phyloP scores from a whole-genome alignment of 371 early-diverging fungal species.

The Parasitella parasitica region DNA sequence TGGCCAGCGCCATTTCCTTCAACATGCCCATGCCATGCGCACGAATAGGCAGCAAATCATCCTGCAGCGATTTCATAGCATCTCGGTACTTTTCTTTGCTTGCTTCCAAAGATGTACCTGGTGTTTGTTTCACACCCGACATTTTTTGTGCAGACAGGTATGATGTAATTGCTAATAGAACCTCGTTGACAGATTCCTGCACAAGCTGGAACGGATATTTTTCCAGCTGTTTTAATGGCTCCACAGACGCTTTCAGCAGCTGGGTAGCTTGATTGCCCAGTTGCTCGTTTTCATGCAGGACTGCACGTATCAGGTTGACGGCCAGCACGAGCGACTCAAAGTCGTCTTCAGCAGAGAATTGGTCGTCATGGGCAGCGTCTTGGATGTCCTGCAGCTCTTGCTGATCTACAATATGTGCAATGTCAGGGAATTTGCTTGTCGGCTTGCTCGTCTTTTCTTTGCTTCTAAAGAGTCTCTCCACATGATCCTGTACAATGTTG shows the following conservation, averaged over 20 bases:
- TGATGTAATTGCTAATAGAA: slow-evolving; percentile 55
- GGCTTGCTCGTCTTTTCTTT: not conserved
- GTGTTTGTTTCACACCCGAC: slow-evolving; percentile 7
- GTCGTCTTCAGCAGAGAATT: slow-evolving; percentile 42
- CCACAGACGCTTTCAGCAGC: slow-evolving; percentile 47
- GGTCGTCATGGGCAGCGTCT: slow-evolving; percentile 57
- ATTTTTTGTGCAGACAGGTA: slow-evolving; percentile 36
- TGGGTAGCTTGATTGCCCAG: slow-evolving; percentile 49
- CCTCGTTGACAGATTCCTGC: slow-evolving; percentile 57
- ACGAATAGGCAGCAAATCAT: slow-evolving; percentile 80
- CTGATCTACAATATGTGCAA: slow-evolving; percentile 34
- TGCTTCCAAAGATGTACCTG: slow-evolving; percentile 16
- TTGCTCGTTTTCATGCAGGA: slow-evolving; percentile 55
- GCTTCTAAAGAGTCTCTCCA: slow-evolving; percentile 24
- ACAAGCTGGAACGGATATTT: slow-evolving; percentile 53
- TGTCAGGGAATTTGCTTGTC: slow-evolving; percentile 17
- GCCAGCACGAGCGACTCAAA: slow-evolving; percentile 42
- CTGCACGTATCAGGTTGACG: slow-evolving; percentile 45
- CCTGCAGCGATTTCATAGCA: slow-evolving; percentile 77
- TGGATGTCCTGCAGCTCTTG: slow-evolving; percentile 34
- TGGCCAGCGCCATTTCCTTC: slow-evolving; percentile 72
- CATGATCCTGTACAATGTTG: slow-evolving; percentile 57
- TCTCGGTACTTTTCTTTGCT: slow-evolving; percentile 63
- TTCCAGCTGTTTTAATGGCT: slow-evolving; percentile 57
- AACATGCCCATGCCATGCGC: slow-evolving; percentile 86